phyloP scores from a whole-genome alignment of 192 early-diverging fungal species.

The Coemansia nantahalensis region DNA sequence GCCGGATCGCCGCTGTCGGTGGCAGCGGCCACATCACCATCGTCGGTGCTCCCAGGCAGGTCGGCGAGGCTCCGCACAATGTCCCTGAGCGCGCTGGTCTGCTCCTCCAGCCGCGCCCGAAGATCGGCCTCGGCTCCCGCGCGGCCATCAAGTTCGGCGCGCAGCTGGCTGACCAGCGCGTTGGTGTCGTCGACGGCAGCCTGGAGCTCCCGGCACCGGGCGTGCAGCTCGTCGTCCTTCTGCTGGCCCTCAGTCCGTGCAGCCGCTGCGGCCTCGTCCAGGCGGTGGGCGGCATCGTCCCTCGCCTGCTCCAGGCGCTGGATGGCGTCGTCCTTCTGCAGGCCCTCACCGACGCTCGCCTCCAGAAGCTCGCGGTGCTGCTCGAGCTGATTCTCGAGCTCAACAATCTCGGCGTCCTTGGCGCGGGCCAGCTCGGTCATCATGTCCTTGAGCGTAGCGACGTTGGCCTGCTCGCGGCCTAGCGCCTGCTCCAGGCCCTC shows the following conservation, averaged over 20 bases:
- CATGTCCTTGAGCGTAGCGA: conserved; percentile 40
- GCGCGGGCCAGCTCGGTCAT: conserved; percentile 46
- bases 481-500: conserved; percentile 17
- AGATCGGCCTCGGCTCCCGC: conserved; percentile 9
- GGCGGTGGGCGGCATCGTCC: conserved; percentile 3
- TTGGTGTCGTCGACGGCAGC: conserved; percentile 4
- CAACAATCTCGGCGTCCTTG: conserved; percentile 42
- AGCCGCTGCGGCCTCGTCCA: conserved; percentile 6
- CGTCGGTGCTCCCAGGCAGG: conserved; percentile 13
- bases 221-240: conserved; percentile 1
- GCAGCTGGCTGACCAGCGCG: conserved; percentile 5
- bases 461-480: conserved; percentile 12
- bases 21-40: neutral
- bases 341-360: conserved; percentile 16
- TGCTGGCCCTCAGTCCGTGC: neutral
- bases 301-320: conserved; percentile 18
- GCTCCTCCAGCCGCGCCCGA: conserved; percentile 9
- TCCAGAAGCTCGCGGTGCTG: conserved; percentile 25
- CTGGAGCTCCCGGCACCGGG: conserved; percentile 7
- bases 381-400: conserved; percentile 19
- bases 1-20: neutral
- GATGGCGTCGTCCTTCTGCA: conserved; percentile 34
- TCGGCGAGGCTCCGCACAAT: conserved; percentile 6
- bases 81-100: neutral
- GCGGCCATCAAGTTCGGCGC: conserved; percentile 6